Evolutionary conservation across 331 rosid genomes (phyloP).

Genomic region (Stylosanthes scabra): DNA sequence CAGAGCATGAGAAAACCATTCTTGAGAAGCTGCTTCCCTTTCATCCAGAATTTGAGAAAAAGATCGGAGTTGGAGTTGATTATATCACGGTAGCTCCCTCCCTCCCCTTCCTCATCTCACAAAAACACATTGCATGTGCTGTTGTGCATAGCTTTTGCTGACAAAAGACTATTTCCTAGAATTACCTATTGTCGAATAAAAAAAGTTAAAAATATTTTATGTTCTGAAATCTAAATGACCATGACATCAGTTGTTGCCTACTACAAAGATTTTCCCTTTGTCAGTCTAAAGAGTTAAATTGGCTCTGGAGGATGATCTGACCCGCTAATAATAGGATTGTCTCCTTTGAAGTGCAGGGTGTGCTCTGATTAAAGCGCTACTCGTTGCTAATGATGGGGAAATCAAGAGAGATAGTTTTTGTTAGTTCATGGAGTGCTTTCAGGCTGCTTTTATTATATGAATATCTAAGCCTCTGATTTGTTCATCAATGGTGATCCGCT

Average conservation of each 20-base stretch:
- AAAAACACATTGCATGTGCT: background rate
- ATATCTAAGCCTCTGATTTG: too few species aligned
- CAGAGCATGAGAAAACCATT: conserved; percentile 88
- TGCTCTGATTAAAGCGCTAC: background rate
- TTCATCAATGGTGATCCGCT: too few species aligned
- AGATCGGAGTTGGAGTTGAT: conserved; percentile 89
- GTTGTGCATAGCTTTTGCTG: background rate
- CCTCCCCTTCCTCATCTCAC: background rate
- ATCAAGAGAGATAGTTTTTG: conserved; percentile 3
- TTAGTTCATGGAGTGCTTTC: conserved; percentile 17
- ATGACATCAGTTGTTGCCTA: conserved; percentile 16
- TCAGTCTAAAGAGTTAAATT: conserved; percentile 2
- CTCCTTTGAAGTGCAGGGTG: background rate
- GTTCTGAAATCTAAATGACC: conserved; percentile 16
- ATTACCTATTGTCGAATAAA: background rate
- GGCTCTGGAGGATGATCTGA: conserved; percentile 6
- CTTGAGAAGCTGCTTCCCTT: conserved; percentile 88
- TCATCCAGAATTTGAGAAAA: conserved; percentile 82
- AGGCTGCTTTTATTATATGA: too few species aligned
- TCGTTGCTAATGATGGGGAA: conserved; percentile 27
- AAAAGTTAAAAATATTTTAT: background rate
- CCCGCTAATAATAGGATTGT: background rate
- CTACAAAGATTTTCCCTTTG: conserved; percentile 16
- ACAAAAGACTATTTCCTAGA: background rate
- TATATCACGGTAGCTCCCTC: conserved; percentile 69